Evolutionary conservation across 2,329 filamentous ascomycete genomes (phyloP).

Genomic region (Cercospora citrullina): DNA sequence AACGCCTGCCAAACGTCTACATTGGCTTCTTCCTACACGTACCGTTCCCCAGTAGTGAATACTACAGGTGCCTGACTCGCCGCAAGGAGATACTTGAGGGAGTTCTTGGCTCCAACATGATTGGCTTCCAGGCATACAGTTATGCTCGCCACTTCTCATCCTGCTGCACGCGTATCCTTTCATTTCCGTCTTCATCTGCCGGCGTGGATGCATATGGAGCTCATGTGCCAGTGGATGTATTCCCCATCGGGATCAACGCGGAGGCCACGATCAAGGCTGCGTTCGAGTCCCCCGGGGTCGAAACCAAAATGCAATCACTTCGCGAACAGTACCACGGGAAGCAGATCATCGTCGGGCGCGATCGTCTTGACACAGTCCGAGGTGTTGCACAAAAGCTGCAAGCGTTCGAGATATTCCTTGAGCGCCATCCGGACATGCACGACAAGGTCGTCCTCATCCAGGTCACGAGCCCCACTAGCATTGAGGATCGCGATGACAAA

Average conservation of each 20-base stretch:
- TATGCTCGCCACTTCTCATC: constrained; percentile 94
- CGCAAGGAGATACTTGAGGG: constrained; percentile 90
- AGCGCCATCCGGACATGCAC: constrained; percentile 86
- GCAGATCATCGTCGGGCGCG: constrained; percentile 92
- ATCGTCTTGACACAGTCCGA: constrained; percentile 88
- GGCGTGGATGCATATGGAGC: constrained; percentile 87
- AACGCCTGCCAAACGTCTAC: constrained; percentile 83
- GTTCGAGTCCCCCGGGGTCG: constrained; percentile 65
- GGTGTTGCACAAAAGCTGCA: constrained; percentile 95
- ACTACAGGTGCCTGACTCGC: constrained; percentile 81
- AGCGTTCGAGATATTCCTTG: constrained; percentile 89
- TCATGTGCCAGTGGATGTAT: constrained; percentile 87
- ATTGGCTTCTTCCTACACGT: constrained; percentile 93
- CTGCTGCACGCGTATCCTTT: constrained; percentile 86
- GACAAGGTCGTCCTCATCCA: constrained; percentile 92
- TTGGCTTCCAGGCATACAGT: constrained; percentile 93
- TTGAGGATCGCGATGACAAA: constrained; percentile 71
- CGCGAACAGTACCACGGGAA: constrained; percentile 79
- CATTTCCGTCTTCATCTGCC: constrained; percentile 81
- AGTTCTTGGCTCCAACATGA: constrained; percentile 84
- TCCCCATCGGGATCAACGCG: constrained; percentile 94
- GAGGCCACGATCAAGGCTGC: constrained; percentile 72
- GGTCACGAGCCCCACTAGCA: constrained; percentile 73
- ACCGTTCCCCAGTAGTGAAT: constrained; percentile 95
- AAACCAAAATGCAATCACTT: constrained; percentile 70